Base-by-base conservation (phyloP, 305 asterid species). In the Solanum aculeatissimum region DNA sequence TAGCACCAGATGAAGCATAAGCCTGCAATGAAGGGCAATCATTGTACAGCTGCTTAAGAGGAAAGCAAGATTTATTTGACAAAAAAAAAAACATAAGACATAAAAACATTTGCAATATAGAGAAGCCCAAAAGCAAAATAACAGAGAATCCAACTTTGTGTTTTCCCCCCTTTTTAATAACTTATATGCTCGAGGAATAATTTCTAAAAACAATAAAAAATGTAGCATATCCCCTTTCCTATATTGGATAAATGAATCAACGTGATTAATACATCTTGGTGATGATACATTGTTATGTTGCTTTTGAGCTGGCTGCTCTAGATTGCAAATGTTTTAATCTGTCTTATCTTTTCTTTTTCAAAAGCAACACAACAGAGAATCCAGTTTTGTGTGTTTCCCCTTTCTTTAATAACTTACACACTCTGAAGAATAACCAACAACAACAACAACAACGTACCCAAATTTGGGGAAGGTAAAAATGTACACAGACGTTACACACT, bases 1-100 rank as follows among this genome's bases (percentile, higher is more conserved):
- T 94, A 86, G 97, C 92, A 88, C 98, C 98, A 84, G 95, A 91
- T 78, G 96, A 87, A 91, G 98, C 97, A 90, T 91, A 94, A 58
- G 98, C 99, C 99, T 97, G 92, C 90, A 86, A 84, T 70, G 72
- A 40, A 85, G 65, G 85, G 85, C 35, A 81, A 83, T 54, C 63
- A 86, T 77, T 55, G 40, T 78, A 53, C 32, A 29, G 78, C 54
- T 35, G 49, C 81, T 60, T 29, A 87, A n/a, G 63, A 82, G 23
- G 14, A 47, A 55, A 32, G 47, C 70, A 25, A 38, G 27, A 45
- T 40, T 42, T 68, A 71, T 38, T 35, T 18, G 80, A 68, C 23
- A 54, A 45, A 53, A 32, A 60, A 32, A 60, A 55, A n/a, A 19
- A 45, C 57, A 72, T 49, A 35, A 55, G 78, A 45, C 57, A 57